Conservation (phyloP, 2,329 filamentous ascomycete species). For the Ophiocordyceps camponoti-rufipedis region DNA sequence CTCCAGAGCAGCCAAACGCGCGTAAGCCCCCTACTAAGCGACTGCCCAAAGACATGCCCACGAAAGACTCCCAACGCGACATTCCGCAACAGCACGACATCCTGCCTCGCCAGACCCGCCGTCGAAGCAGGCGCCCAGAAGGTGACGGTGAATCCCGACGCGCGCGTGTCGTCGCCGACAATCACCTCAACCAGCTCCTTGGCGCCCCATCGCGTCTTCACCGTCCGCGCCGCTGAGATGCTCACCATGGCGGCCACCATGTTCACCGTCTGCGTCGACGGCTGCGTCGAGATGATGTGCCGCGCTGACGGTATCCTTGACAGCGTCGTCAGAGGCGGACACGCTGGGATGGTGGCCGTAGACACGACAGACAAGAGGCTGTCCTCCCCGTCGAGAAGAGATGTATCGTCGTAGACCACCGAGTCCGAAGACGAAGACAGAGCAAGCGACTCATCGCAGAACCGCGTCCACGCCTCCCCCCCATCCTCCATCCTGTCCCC, state of each 20-base stretch:
- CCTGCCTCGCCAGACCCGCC: conserved; percentile 41
- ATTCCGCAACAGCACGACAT: conserved; percentile 65
- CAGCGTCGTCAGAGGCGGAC: conserved; percentile 28
- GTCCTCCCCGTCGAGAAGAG: too few relatives aligned
- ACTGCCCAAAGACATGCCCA: conserved; percentile 69
- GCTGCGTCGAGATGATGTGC: conserved; percentile 48
- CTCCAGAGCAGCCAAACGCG: conserved; percentile 46
- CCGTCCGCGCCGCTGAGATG: conserved; percentile 45
- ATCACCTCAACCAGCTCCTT: conserved; percentile 55
- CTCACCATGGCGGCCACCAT: conserved; percentile 66
- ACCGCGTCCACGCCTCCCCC: conserved; percentile 34
- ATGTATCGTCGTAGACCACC: conserved; percentile 6
- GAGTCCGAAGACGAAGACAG: background rate
- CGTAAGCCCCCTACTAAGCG: conserved; percentile 52
- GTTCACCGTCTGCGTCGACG: conserved; percentile 69
- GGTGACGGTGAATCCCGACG: conserved; percentile 60
- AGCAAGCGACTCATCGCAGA: conserved; percentile 63
- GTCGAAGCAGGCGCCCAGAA: conserved; percentile 44
- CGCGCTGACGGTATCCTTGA: conserved; percentile 49
- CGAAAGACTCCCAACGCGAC: conserved; percentile 62
- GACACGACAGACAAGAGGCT: too few relatives aligned
- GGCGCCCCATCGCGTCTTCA: conserved; percentile 47
- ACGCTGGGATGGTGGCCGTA: too few relatives aligned
- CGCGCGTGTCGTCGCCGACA: conserved; percentile 64
- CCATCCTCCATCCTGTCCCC: background rate